Evolutionary conservation across 2,329 filamentous ascomycete species (phyloP), one percentile per base, ranked within the genome.

Genomic region (Talaromyces piceae): DNA sequence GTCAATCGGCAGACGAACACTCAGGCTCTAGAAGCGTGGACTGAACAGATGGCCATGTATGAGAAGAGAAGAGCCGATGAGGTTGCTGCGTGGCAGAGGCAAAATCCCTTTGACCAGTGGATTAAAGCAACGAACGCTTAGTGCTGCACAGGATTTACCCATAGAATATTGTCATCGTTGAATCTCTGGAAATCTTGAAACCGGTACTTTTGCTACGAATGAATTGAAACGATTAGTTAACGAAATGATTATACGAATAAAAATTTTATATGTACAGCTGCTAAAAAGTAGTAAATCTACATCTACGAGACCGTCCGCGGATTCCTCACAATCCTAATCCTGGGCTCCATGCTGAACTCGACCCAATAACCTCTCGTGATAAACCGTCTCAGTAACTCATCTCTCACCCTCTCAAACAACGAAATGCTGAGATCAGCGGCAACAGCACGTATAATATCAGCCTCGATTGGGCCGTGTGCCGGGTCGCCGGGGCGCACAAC

Each of bases 1-100:
- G 77, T 77, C 48, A 85, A 88, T 58, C 91, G 91, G 65, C 75
- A 78, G 52, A 74, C 70, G 1, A 87, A 90, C 58, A 81, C 82
- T 44, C 75, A 76, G 46, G 75, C 77, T n/a, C 76, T 80, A 7
- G 79, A 76, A 47, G 77, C 79, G 50, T 97, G 91, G 88, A 88
- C 94, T 63, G 72, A 69, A 18, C 79, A 82, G 51, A 85, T 86
- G 3, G 69, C 73, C 23, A 75, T 76, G 50, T 75, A 72, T 71
- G 68, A 73, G 49, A 57, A 58, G 44, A 62, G 59, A 39, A 67
- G 67, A 2, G 63, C 59, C 30, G 66, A 69, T 50, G 63, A 71
- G 12, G 71, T 69, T 52, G 64, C 68, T 51, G 58, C 58, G n/a
- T 75, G 71, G 71, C 63, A 63, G 54, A 58, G 51, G 3, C 61